These are phyloP conservation scores for Casuarina equisetifolia DNA, from an alignment of 306 rosid genomes.

Conservation along the genomic window DNA sequence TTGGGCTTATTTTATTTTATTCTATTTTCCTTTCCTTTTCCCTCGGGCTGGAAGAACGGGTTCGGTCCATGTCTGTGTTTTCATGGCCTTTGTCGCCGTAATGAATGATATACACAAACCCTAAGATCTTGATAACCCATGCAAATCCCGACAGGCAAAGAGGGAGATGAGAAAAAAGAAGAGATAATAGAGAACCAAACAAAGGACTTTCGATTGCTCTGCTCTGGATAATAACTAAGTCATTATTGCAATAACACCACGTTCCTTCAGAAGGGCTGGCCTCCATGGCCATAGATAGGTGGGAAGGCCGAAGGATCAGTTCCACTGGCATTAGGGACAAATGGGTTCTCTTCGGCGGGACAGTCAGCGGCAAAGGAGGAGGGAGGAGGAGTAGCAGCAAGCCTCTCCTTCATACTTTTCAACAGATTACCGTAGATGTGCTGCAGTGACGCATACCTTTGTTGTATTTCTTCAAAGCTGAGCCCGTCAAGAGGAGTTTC, in stretches of 20 bases:
- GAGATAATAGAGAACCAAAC: no score
- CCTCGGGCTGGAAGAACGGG: no score
- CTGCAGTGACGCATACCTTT: slow-evolving; percentile 24
- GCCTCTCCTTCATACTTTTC: slow-evolving; percentile 14
- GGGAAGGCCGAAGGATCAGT: background rate
- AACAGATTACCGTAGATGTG: background rate
- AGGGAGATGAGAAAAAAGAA: no score
- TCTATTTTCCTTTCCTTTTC: no score
- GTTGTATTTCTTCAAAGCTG: slow-evolving; percentile 10
- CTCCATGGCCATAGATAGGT: background rate
- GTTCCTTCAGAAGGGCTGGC: background rate
- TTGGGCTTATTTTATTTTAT: no score
- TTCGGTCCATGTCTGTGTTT: no score
- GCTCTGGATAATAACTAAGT: background rate
- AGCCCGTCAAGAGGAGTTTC: slow-evolving; percentile 9
- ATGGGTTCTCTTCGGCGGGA: background rate
- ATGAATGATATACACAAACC: no score
- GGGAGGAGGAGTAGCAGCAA: background rate
- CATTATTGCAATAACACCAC: background rate
- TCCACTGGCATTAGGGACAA: background rate
- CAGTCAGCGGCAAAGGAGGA: background rate
- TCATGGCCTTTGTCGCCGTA: no score
- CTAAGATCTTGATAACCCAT: no score
- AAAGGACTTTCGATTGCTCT: background rate
- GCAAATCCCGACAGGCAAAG: no score